phyloP scores from a whole-genome alignment of 331 rosid species.

The Ulmus americana region DNA sequence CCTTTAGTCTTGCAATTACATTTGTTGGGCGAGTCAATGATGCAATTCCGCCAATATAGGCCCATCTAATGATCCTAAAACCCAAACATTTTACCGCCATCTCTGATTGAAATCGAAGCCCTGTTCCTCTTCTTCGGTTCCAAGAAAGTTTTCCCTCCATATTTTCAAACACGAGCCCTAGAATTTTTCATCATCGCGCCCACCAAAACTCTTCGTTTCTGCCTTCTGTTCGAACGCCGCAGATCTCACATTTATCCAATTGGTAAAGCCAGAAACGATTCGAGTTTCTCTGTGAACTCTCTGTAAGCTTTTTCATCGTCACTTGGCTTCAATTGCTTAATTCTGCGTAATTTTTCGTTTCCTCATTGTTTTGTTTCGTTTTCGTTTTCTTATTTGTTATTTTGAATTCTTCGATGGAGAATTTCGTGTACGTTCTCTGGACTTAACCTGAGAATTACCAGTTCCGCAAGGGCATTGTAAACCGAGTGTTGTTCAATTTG shows the following conservation, averaged over 20 bases:
- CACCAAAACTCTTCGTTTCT: not conserved
- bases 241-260: conserved; percentile 6
- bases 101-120: conserved; percentile 2
- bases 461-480: not conserved
- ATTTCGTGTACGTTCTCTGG: not conserved
- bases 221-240: not conserved
- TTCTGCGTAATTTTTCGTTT: not conserved
- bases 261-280: conserved; percentile 6
- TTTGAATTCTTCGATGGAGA: not conserved
- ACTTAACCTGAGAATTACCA: conserved; percentile 12
- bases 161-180: conserved; percentile 17
- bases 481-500: not conserved
- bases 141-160: conserved; percentile 42
- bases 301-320: conserved; percentile 4
- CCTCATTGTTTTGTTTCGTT: not conserved
- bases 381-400: not conserved
- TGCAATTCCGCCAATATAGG: too few species aligned
- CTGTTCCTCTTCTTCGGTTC: not conserved
- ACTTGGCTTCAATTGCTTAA: not conserved
- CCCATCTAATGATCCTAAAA: not conserved
- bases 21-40: too few species aligned
- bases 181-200: conserved; percentile 1
- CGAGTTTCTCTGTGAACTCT: conserved; percentile 17
- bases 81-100: conserved; percentile 3
- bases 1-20: too few species aligned